These are phyloP conservation scores for Aspergillus caelatus DNA, from an alignment of 2,329 filamentous ascomycete species.

Conservation along the genomic window DNA sequence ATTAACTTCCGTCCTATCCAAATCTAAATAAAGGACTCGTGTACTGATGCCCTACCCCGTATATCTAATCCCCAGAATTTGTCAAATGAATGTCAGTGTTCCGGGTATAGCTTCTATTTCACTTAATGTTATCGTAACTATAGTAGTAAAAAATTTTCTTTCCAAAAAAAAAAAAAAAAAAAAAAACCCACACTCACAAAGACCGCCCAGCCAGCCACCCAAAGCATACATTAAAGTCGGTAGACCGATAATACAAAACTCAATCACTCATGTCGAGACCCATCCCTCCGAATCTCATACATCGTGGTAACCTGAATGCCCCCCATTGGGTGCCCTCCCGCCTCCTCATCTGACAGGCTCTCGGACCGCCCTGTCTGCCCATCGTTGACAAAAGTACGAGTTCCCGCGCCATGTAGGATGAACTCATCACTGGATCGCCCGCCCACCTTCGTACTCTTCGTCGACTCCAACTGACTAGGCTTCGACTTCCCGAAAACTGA, in stretches of 20 bases:
- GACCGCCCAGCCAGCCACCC: not conserved
- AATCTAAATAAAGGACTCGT: not conserved
- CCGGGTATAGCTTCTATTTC: not conserved
- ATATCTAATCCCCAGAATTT: not conserved
- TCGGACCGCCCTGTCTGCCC: slow-evolving; percentile 7
- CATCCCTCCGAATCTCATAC: slow-evolving; percentile 21
- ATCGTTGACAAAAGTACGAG: slow-evolving; percentile 1
- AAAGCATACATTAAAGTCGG: no score
- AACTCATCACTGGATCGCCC: slow-evolving; percentile 16
- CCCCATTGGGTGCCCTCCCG: slow-evolving; percentile 8
- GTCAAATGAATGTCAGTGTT: not conserved
- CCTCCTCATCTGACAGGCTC: slow-evolving; percentile 16
- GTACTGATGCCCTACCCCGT: not conserved
- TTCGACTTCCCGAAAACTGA: slow-evolving; percentile 14
- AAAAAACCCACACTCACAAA: not conserved
- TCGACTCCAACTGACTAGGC: slow-evolving; percentile 9
- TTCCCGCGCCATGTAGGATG: slow-evolving; percentile 9
- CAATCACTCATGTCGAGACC: not conserved
- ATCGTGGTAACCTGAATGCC: slow-evolving; percentile 25
- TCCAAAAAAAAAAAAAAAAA: not conserved
- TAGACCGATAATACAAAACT: not conserved
- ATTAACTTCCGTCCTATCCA: not conserved
- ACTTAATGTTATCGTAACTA: not conserved
- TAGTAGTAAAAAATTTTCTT: not conserved
- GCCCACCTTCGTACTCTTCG: not conserved